Evolutionary conservation across 129 eudicot genomes (phyloP).

Genomic region (Arctium lappa): DNA sequence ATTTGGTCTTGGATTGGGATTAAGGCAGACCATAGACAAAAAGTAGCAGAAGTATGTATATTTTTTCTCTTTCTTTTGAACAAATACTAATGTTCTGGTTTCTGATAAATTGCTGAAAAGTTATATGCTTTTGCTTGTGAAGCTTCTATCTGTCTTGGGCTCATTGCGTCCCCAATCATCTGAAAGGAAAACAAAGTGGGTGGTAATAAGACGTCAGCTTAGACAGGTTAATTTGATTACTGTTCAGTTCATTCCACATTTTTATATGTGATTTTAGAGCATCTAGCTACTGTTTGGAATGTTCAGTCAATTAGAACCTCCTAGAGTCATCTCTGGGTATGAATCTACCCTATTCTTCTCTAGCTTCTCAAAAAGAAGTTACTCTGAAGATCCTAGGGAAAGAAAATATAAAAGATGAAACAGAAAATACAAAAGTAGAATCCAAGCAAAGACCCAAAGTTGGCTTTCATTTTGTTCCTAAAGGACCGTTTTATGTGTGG

Average conservation of each 20-base stretch:
- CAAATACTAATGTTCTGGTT: neutral
- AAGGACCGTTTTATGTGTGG: neutral
- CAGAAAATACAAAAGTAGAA: neutral
- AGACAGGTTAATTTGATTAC: constrained; percentile 55
- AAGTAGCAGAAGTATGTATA: constrained; percentile 82
- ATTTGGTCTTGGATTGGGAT: constrained; percentile 96
- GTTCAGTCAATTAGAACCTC: neutral
- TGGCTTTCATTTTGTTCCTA: neutral
- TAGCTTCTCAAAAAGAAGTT: neutral
- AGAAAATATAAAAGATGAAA: neutral
- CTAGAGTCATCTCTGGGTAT: neutral
- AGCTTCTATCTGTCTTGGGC: constrained; percentile 86
- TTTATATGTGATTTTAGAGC: neutral
- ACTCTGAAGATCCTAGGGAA: neutral
- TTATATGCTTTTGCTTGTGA: constrained; percentile 19
- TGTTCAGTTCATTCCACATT: neutral
- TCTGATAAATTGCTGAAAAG: constrained; percentile 15
- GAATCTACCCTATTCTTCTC: neutral
- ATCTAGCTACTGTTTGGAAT: neutral
- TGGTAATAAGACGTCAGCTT: constrained; percentile 84
- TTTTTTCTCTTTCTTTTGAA: neutral
- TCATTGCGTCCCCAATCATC: constrained; percentile 87
- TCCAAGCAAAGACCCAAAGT: neutral
- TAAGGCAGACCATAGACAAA: constrained; percentile 61
- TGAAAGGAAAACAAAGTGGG: constrained; percentile 92